These are phyloP conservation scores for Sporothrix dimorphospora DNA, from an alignment of 2,329 filamentous ascomycete genomes.

Conservation along the genomic window DNA sequence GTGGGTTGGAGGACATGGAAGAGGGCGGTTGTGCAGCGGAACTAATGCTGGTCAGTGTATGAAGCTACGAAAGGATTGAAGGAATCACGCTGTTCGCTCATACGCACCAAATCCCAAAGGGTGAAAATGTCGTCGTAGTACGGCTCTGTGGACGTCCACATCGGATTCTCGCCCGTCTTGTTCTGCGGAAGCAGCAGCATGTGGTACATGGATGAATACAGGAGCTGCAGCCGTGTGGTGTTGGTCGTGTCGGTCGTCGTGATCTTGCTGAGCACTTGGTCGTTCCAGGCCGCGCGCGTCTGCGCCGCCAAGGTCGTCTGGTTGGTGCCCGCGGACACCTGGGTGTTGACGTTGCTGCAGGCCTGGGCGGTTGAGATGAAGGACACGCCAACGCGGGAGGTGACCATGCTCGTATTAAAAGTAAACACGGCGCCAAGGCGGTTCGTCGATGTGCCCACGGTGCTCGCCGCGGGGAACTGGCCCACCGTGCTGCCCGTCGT, in stretches of 20 bases:
- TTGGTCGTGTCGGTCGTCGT: constrained; percentile 59
- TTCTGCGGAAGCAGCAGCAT: constrained; percentile 72
- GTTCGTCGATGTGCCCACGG: constrained; percentile 32
- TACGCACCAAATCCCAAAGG: constrained; percentile 67
- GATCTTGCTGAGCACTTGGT: constrained; percentile 59
- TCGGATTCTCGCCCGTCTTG: constrained; percentile 70
- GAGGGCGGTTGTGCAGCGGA: constrained; percentile 66
- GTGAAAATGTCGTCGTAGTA: constrained; percentile 75
- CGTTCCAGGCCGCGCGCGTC: constrained; percentile 56
- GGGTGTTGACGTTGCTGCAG: constrained; percentile 50
- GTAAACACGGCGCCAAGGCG: constrained; percentile 58
- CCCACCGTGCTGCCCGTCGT: constrained; percentile 39
- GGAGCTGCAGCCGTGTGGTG: constrained; percentile 57
- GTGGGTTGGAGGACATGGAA: constrained; percentile 67
- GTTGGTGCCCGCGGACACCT: constrained; percentile 54
- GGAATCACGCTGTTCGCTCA: no score
- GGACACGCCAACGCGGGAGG: constrained; percentile 66
- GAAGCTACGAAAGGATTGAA: no score
- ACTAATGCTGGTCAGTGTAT: constrained; percentile 43
- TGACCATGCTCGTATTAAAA: constrained; percentile 52
- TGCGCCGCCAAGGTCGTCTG: constrained; percentile 52
- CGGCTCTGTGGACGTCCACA: constrained; percentile 65
- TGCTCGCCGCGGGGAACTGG: constrained; percentile 40
- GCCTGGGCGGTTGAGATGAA: constrained; percentile 67
- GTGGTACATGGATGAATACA: constrained; percentile 72